A percentile compares a stretch with the other conserved stretches of the same genome.
Conservation (phyloP, 2,329 filamentous ascomycete species). For the Pestalotiopsis sp. region DNA sequence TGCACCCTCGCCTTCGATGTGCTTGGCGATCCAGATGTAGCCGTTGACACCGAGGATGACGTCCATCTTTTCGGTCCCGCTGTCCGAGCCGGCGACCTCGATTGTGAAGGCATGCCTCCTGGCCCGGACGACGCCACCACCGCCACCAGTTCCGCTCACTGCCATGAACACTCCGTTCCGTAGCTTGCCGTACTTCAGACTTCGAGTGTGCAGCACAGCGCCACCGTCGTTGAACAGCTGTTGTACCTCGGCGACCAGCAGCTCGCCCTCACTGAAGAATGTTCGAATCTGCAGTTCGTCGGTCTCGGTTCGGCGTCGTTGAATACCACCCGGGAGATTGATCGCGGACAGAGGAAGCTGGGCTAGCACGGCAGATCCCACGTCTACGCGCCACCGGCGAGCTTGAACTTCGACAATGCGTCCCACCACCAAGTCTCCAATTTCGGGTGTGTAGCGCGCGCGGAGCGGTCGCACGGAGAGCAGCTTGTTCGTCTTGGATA, state of each 20-base stretch:
- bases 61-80: slow-evolving; percentile 67
- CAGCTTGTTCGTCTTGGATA: slow-evolving; percentile 95
- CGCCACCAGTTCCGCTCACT: slow-evolving; percentile 81
- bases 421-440: slow-evolving; percentile 92
- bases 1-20: slow-evolving; percentile 64
- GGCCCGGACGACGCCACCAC: slow-evolving; percentile 81
- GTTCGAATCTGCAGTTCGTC: slow-evolving; percentile 96
- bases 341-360: slow-evolving; percentile 85
- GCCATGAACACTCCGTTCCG: slow-evolving; percentile 89
- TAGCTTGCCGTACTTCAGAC: slow-evolving; percentile 91
- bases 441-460: slow-evolving; percentile 92
- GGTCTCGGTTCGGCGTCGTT: slow-evolving; percentile 88
- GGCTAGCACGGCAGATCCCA: slow-evolving; percentile 85
- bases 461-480: slow-evolving; percentile 88
- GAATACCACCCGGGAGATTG: slow-evolving; percentile 91
- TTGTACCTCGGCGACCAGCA: slow-evolving; percentile 95
- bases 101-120: slow-evolving; percentile 89
- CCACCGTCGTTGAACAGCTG: slow-evolving; percentile 82
- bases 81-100: slow-evolving; percentile 43
- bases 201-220: slow-evolving; percentile 86
- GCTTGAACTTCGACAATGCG: slow-evolving; percentile 95
- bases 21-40: slow-evolving; percentile 93
- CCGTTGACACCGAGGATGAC: slow-evolving; percentile 94
- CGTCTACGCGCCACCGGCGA: slow-evolving; percentile 92
- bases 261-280: slow-evolving; percentile 95